phyloP scores from a whole-genome alignment of 2,329 filamentous ascomycete genomes.

The Xylaria multiplex region DNA sequence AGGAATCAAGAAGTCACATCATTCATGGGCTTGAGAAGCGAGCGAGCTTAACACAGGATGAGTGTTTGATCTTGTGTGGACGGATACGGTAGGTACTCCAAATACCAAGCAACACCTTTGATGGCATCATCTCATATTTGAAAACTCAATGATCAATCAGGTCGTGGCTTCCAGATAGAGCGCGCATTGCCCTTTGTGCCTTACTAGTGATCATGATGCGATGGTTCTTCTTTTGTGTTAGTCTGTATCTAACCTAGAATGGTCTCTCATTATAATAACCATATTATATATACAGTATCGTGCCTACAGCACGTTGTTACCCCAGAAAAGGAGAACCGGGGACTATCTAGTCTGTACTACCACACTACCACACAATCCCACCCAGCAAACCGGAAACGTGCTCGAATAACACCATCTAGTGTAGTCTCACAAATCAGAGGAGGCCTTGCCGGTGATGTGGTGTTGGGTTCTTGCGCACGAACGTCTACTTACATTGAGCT shows the following conservation, averaged over 20 bases:
- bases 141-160: slow-evolving; percentile 22
- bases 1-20: background rate
- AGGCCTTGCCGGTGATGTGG: background rate
- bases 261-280: background rate
- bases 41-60: background rate
- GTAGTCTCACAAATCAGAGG: slow-evolving; percentile 8
- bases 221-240: background rate
- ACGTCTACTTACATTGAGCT: background rate
- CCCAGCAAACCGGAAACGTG: slow-evolving; percentile 1
- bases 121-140: slow-evolving; percentile 26
- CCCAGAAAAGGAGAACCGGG: slow-evolving; percentile 6
- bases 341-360: background rate
- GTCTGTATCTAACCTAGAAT: background rate
- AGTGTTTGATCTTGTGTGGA: background rate
- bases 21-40: background rate
- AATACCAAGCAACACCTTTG: background rate
- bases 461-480: background rate
- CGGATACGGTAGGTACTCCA: slow-evolving; percentile 1
- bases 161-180: slow-evolving; percentile 12
- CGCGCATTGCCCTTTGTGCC: background rate
- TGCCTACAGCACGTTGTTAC: background rate
- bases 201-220: slow-evolving; percentile 15
- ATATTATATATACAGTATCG: too few species aligned
- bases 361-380: background rate
- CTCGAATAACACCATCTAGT: slow-evolving; percentile 4